phyloP scores from a whole-genome alignment of 2,329 filamentous ascomycete species.

The Pseudocercospora pini-densiflorae region DNA sequence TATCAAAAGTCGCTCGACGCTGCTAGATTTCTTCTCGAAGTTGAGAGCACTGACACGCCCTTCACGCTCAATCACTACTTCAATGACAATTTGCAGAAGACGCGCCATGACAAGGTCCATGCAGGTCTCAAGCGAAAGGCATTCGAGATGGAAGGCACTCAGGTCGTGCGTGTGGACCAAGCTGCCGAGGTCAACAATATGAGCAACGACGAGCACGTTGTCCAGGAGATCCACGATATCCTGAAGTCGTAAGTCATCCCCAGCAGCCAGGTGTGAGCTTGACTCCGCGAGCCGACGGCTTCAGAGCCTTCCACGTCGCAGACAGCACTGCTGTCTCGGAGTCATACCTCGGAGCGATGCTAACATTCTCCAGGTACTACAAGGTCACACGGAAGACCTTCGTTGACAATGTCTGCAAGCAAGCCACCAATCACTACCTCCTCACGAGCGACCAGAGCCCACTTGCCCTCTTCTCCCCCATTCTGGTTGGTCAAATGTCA shows the following conservation, averaged over 20 bases:
- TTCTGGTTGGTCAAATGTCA: slow-evolving; percentile 55
- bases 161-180: slow-evolving; percentile 31
- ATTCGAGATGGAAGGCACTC: slow-evolving; percentile 12
- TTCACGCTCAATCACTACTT: slow-evolving; percentile 61
- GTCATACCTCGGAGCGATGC: not conserved
- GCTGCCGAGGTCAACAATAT: slow-evolving; percentile 32
- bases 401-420: slow-evolving; percentile 65
- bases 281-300: no score
- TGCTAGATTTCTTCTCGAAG: slow-evolving; percentile 55
- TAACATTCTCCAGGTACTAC: slow-evolving; percentile 48
- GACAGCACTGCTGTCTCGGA: not conserved
- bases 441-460: slow-evolving; percentile 57
- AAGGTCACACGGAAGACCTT: slow-evolving; percentile 65
- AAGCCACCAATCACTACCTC: slow-evolving; percentile 61
- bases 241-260: slow-evolving; percentile 42
- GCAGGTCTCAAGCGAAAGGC: slow-evolving; percentile 18
- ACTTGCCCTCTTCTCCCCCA: slow-evolving; percentile 57
- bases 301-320: not conserved
- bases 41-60: slow-evolving; percentile 55
- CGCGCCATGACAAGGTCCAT: slow-evolving; percentile 26
- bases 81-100: slow-evolving; percentile 50
- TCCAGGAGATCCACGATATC: slow-evolving; percentile 63
- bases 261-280: no score
- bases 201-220: slow-evolving; percentile 45
- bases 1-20: slow-evolving; percentile 58